Percentiles rank a stretch among this genome's conserved stretches.
These are phyloP conservation scores for Candida sp. DNA, from an alignment of 1,139 yeast genomes.

Conservation along the genomic window DNA sequence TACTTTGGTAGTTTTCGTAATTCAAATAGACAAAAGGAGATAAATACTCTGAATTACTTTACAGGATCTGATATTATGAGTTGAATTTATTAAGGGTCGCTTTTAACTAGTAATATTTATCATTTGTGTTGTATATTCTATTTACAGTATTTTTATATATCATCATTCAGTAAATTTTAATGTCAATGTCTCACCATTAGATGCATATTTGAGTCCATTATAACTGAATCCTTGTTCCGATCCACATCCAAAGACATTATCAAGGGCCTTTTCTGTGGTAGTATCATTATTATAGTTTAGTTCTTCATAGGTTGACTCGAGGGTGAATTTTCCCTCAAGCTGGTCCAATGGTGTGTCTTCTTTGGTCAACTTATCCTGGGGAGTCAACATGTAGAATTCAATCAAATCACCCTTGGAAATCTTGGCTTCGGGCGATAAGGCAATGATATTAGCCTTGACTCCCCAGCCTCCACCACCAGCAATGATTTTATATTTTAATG, in stretches of 20 bases:
- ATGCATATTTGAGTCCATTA: constrained; percentile 36
- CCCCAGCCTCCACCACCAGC: constrained; percentile 75
- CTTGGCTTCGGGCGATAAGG: constrained; percentile 53
- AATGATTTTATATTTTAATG: constrained; percentile 42
- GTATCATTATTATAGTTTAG: constrained; percentile 14
- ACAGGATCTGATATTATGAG: too few relatives aligned
- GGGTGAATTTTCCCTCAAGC: constrained; percentile 9
- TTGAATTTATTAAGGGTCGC: too few relatives aligned
- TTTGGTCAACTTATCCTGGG: constrained; percentile 19
- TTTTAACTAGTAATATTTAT: too few relatives aligned
- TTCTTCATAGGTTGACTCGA: constrained; percentile 35
- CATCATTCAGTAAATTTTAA: not conserved
- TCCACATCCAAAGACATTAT: constrained; percentile 41
- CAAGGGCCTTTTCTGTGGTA: constrained; percentile 11
- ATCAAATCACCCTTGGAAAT: constrained; percentile 42
- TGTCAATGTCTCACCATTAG: constrained; percentile 38
- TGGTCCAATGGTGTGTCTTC: constrained; percentile 4
- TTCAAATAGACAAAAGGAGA: too few relatives aligned
- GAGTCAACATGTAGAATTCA: constrained; percentile 48
- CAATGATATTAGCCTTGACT: constrained; percentile 55
- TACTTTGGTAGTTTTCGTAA: too few relatives aligned
- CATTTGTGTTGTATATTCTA: too few relatives aligned
- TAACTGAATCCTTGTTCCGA: constrained; percentile 42
- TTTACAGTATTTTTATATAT: too few relatives aligned
- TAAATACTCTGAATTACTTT: too few relatives aligned